A percentile compares a stretch with the other conserved stretches of the same genome.
Evolutionary conservation across 805 yeast genomes (phyloP).

Genomic region (Ogataea populi-albae): DNA sequence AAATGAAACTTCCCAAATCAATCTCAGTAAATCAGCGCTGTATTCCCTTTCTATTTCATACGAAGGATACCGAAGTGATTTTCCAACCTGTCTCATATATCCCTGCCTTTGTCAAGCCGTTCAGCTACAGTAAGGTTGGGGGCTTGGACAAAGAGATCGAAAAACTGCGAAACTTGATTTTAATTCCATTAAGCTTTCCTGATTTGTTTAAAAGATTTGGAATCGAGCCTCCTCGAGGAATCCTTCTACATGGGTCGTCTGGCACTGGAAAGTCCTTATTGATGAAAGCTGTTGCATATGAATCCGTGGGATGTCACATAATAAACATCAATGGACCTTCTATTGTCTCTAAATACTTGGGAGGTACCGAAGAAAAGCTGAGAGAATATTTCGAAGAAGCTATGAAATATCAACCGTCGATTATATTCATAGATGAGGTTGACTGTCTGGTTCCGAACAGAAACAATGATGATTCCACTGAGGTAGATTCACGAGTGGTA

Average conservation of each 20-base stretch:
- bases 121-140: conserved; percentile 52
- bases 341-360: conserved; percentile 86
- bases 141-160: conserved; percentile 69
- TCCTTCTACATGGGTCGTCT: conserved; percentile 92
- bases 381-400: conserved; percentile 86
- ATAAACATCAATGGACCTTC: conserved; percentile 87
- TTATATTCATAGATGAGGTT: conserved; percentile 87
- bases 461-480: conserved; percentile 82
- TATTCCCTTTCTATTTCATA: conserved; percentile 29
- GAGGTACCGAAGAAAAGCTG: conserved; percentile 89
- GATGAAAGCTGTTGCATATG: conserved; percentile 75
- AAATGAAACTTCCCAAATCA: conserved; percentile 15
- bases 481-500: conserved; percentile 85
- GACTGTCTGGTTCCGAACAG: conserved; percentile 89
- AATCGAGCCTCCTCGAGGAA: conserved; percentile 91
- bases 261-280: conserved; percentile 97
- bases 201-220: conserved; percentile 76
- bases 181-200: conserved; percentile 79
- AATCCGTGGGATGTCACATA: conserved; percentile 70
- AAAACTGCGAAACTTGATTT: conserved; percentile 61
- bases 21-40: conserved; percentile 17
- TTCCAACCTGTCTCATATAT: conserved; percentile 33
- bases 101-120: conserved; percentile 41
- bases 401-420: conserved; percentile 76
- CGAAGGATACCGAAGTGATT: conserved; percentile 32